Conservation (phyloP, 306 rosid species). For the Dalbergia cultrata region DNA sequence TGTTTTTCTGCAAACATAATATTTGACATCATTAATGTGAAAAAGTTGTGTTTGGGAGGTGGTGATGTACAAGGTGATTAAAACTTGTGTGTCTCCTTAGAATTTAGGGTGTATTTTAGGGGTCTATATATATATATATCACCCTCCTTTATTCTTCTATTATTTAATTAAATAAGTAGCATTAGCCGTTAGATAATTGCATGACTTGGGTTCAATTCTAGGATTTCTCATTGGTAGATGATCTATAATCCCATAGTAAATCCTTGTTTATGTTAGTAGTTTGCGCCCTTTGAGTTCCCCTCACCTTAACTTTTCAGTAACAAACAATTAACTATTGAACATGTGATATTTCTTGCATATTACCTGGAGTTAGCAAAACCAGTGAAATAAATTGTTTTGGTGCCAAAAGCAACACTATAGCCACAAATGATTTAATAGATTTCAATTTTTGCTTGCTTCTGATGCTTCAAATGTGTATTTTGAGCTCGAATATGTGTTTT, state of each 20-base stretch:
- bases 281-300: too few relatives aligned
- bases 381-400: slow-evolving; percentile 11
- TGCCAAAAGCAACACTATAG: slow-evolving; percentile 16
- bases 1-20: slow-evolving; percentile 3
- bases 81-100: neutral
- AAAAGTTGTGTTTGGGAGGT: neutral
- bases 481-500: neutral
- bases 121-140: neutral
- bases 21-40: neutral
- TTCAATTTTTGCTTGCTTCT: neutral
- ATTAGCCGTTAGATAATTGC: too few relatives aligned
- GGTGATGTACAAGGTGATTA: neutral
- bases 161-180: slow-evolving; percentile 21
- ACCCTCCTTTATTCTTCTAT: neutral
- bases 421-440: neutral
- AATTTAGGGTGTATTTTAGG: neutral
- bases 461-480: slow-evolving; percentile 26
- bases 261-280: too few relatives aligned
- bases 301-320: too few relatives aligned
- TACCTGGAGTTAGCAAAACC: slow-evolving; percentile 2
- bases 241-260: too few relatives aligned
- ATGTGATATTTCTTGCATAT: slow-evolving; percentile 31
- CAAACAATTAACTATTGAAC: slow-evolving; percentile 2
- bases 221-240: too few relatives aligned
- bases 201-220: too few relatives aligned